Evolutionary conservation across 108 stramenopile species (phyloP).

Genomic region (Chaetoceros tenuissimus): DNA sequence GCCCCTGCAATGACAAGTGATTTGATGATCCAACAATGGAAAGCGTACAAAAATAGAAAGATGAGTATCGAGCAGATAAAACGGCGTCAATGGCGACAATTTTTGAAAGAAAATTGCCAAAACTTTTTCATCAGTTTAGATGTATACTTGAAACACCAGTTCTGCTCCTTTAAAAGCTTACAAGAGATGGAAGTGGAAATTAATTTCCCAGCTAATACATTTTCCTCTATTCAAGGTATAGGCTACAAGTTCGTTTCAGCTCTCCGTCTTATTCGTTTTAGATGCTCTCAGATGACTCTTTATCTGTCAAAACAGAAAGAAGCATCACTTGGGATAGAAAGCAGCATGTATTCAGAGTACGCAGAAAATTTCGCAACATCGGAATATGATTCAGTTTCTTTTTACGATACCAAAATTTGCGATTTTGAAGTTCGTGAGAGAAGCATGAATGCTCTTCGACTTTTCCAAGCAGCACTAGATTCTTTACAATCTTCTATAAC

Average conservation of each 20-base stretch:
- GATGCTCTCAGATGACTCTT: constrained; percentile 36
- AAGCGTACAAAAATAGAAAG: too few species aligned
- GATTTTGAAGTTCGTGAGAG: neutral
- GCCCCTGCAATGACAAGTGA: too few species aligned
- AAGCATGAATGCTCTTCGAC: neutral
- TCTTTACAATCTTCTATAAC: constrained; percentile 7
- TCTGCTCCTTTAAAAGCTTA: too few species aligned
- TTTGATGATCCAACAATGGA: too few species aligned
- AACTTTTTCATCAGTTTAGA: too few species aligned
- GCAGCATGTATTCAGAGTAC: constrained; percentile 28
- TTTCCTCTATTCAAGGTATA: too few species aligned
- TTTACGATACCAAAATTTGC: neutral
- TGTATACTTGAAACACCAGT: too few species aligned
- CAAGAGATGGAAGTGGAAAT: too few species aligned
- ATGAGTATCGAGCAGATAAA: too few species aligned
- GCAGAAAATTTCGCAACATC: constrained; percentile 58
- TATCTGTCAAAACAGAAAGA: constrained; percentile 26
- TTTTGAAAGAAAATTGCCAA: constrained; percentile 36
- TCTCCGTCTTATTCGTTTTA: constrained; percentile 40
- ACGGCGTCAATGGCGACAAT: too few species aligned
- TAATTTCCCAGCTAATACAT: too few species aligned
- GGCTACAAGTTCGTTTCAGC: constrained; percentile 66
- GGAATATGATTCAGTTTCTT: constrained; percentile 23
- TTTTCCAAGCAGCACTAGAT: constrained; percentile 18
- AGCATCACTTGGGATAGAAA: neutral